Conservation (phyloP, 805 yeast species). For the Candida nonsorbophila region DNA sequence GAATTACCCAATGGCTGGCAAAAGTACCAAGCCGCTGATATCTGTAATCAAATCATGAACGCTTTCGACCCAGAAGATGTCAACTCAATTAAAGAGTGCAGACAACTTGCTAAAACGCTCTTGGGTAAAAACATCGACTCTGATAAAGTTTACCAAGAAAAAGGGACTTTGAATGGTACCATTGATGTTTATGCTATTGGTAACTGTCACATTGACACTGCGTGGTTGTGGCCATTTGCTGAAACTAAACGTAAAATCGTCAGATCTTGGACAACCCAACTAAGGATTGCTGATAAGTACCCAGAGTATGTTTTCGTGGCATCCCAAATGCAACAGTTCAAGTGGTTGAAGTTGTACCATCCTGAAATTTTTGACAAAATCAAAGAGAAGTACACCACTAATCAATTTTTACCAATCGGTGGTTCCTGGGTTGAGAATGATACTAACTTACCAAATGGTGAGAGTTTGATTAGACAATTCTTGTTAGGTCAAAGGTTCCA, state of each 20-base stretch:
- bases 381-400: constrained; percentile 59
- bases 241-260: constrained; percentile 91
- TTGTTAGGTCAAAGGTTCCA: constrained; percentile 86
- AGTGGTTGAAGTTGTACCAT: constrained; percentile 85
- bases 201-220: constrained; percentile 95
- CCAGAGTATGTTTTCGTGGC: constrained; percentile 95
- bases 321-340: constrained; percentile 92
- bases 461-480: constrained; percentile 83
- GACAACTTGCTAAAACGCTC: constrained; percentile 57
- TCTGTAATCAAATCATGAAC: constrained; percentile 82
- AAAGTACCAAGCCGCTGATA: constrained; percentile 72
- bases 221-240: constrained; percentile 99
- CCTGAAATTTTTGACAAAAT: constrained; percentile 69
- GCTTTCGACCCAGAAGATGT: constrained; percentile 70
- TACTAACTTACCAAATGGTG: constrained; percentile 94
- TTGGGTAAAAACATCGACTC: constrained; percentile 66
- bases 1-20: constrained; percentile 72
- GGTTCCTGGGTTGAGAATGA: constrained; percentile 99
- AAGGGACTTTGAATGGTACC: constrained; percentile 10
- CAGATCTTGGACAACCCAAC: constrained; percentile 92
- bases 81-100: constrained; percentile 52
- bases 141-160: constrained; percentile 49
- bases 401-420: constrained; percentile 85
- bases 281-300: constrained; percentile 75
- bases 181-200: constrained; percentile 81